Conservation (phyloP, 768 basidiomycete genomes). For the Gelatoporia subvermispora region DNA sequence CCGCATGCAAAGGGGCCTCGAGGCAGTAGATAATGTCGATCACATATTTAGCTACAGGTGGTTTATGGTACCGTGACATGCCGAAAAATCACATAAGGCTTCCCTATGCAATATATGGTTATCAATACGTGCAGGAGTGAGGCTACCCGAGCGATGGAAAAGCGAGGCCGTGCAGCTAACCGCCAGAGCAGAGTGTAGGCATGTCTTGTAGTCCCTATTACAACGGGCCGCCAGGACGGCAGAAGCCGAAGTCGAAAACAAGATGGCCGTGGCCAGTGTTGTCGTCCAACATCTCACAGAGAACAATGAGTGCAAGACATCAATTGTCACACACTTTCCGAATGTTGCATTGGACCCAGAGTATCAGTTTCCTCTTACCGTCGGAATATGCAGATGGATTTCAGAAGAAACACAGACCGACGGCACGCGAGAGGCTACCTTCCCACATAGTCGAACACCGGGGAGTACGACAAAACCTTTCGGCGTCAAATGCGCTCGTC, state of each 20-base stretch:
- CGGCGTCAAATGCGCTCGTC: conserved; percentile 86
- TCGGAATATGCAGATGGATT: conserved; percentile 84
- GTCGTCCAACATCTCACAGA: conserved; percentile 69
- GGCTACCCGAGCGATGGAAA: too few relatives aligned
- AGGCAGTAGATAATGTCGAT: too few relatives aligned
- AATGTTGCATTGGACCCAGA: conserved; percentile 66
- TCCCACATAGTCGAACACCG: conserved; percentile 70
- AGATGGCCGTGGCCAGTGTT: conserved; percentile 87
- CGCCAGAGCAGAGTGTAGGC: too few relatives aligned
- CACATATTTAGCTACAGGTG: too few relatives aligned
- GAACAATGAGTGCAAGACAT: conserved; percentile 56
- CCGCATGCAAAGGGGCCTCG: too few relatives aligned
- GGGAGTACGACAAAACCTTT: conserved; percentile 84
- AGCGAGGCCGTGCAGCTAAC: too few relatives aligned
- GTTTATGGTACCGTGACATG: too few relatives aligned
- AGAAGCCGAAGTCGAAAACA: conserved; percentile 15
- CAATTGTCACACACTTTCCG: conserved; percentile 97
- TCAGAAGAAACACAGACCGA: conserved; percentile 62
- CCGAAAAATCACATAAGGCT: too few relatives aligned
- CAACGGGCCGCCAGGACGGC: too few relatives aligned
- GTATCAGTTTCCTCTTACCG: conserved; percentile 48
- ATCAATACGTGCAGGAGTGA: too few relatives aligned
- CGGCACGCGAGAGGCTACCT: conserved; percentile 76
- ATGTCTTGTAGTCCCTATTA: too few relatives aligned
- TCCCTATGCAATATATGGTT: too few relatives aligned